phyloP scores from a whole-genome alignment of 345 rosid species.

The Turnera subulata region DNA sequence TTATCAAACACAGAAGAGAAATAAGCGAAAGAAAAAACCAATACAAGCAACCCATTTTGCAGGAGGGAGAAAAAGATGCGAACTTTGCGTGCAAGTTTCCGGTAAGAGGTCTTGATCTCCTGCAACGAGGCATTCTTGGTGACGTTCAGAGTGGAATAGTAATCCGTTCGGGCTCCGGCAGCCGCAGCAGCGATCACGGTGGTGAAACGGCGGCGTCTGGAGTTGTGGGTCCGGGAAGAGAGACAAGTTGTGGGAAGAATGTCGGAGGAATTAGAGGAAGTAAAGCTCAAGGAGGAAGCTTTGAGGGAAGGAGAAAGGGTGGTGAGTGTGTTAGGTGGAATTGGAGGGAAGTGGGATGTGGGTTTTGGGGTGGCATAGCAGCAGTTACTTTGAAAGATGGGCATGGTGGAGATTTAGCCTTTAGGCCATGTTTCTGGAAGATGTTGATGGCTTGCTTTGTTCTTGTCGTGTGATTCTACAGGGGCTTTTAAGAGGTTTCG shows the following conservation, averaged over 20 bases:
- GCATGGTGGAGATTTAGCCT: too few relatives aligned
- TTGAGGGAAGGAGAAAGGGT: too few relatives aligned
- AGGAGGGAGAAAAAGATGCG: background rate
- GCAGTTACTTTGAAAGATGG: too few relatives aligned
- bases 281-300: too few relatives aligned
- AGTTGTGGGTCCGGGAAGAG: background rate
- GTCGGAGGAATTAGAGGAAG: background rate
- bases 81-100: conserved; percentile 92
- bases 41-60: too few relatives aligned
- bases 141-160: conserved; percentile 66
- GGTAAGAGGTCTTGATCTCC: conserved; percentile 73
- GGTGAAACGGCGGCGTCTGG: conserved; percentile 21
- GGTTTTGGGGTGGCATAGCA: too few relatives aligned
- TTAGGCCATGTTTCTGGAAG: too few relatives aligned
- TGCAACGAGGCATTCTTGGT: conserved; percentile 56
- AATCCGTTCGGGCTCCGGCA: conserved; percentile 35
- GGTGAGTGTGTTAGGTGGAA: too few relatives aligned
- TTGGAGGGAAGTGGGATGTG: too few relatives aligned
- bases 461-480: too few relatives aligned
- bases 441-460: too few relatives aligned
- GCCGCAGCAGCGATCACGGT: conserved; percentile 30
- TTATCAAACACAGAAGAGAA: background rate
- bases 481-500: too few relatives aligned
- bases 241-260: background rate
- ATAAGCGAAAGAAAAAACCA: background rate